Conservation (phyloP, 1,284 basidiomycete genomes). For the Porodaedalea pini region DNA sequence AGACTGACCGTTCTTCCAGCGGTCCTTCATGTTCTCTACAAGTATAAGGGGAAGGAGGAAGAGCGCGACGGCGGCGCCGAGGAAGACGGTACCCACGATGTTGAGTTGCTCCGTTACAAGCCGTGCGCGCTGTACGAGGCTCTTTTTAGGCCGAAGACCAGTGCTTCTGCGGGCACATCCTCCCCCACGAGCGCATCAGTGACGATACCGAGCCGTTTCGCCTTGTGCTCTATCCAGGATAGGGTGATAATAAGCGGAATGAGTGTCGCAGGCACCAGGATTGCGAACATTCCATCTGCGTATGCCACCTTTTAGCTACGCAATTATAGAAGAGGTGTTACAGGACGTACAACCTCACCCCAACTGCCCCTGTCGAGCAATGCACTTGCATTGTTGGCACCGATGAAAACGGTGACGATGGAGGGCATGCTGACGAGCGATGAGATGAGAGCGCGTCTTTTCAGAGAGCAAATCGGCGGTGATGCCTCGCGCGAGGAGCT, state of each 20-base stretch:
- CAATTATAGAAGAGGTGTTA: too few species aligned
- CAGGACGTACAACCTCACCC: conserved; percentile 66
- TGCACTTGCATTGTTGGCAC: conserved; percentile 61
- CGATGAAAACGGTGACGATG: conserved; percentile 64
- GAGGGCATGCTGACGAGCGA: conserved; percentile 65
- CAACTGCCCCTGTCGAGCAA: conserved; percentile 56
- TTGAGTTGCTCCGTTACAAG: conserved; percentile 50
- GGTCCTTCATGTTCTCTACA: conserved; percentile 37
- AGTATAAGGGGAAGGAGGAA: conserved; percentile 70
- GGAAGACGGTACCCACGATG: conserved; percentile 59
- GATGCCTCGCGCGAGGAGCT: conserved; percentile 70
- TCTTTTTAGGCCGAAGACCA: too few species aligned
- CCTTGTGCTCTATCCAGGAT: conserved; percentile 67
- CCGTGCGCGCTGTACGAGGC: too few species aligned
- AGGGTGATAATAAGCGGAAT: conserved; percentile 60
- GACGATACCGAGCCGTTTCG: conserved; percentile 48
- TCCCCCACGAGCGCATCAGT: conserved; percentile 10
- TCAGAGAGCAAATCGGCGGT: conserved; percentile 81
- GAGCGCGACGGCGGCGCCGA: conserved; percentile 56
- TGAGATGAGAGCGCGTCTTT: conserved; percentile 72
- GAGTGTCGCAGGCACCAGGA: conserved; percentile 53
- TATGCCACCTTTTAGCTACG: too few species aligned
- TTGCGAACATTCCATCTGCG: conserved; percentile 65
- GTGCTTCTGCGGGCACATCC: too few species aligned
- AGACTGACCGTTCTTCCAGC: conserved; percentile 46